Base-by-base conservation (phyloP, 2,329 filamentous ascomycete species). In the Verticillium dahliae region DNA sequence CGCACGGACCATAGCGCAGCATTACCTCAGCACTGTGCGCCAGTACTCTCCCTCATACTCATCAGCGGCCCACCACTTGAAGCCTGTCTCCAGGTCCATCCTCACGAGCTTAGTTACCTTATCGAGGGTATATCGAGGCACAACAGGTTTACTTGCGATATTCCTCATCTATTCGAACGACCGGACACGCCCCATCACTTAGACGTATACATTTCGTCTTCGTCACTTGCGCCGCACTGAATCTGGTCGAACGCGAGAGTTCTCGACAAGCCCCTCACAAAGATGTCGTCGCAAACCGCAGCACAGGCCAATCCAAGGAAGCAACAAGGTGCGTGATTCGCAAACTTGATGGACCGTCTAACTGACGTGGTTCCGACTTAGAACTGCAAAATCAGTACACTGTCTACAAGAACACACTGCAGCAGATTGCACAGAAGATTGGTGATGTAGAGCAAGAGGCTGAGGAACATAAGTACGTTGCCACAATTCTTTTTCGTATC, bases 371-470 rank as follows among this genome's bases (percentile, higher is more conserved):
- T 54, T 57, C 45, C 27, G 27, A 31, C 27, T 31, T 31, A 95
- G 91, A 95, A 73, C 85, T 95, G 67, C 91, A 95, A 77, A 78
- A 82, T 58, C 90, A 91, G 69, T 95, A 95, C 74, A 85, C 85
- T 67, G 91, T 87, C 76, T 94, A 86, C 77, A 90, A 90, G 73
- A 88, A 85, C 68, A 87, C 83, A 3, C 85, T 99, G 62, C 94
- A 98, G 77, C 91, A 95, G 72, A 87, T 99, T 70, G 95, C 95
- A 35, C 89, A 92, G 72, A 98, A 97, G 76, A 97, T 99, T 69
- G 95, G 95, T 50, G 93, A 98, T 72, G 93, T 99, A 61, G 95
- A 99, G 79, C 92, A 97, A 74, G 95, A 98, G 75, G 89, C 91
- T 22, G 95, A 99, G 76, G 95, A 99, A 75, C 95, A 99, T 82